A percentile compares a stretch with the other conserved stretches of the same genome.
phyloP scores from a whole-genome alignment of 495 filamentous ascomycete genomes.

The Penicillium manginii region DNA sequence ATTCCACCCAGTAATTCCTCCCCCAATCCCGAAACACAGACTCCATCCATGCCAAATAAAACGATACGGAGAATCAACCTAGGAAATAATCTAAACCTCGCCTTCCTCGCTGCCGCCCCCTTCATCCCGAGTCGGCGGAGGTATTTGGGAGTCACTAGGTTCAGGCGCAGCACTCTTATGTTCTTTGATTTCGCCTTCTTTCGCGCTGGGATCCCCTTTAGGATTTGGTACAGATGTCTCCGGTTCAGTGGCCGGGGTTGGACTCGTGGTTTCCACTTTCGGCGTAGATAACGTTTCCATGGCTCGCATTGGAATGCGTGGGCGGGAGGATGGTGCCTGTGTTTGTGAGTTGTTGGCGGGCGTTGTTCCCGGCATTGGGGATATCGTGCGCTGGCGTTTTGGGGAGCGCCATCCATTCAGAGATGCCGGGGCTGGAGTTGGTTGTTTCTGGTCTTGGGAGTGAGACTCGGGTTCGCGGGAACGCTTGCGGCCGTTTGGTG shows the following conservation, averaged over 20 bases:
- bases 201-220: slow-evolving; percentile 20
- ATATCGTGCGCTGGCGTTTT: slow-evolving; percentile 45
- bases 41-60: slow-evolving; percentile 2
- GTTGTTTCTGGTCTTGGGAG: slow-evolving; percentile 11
- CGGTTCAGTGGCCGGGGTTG: neutral
- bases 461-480: slow-evolving; percentile 47
- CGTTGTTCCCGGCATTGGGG: slow-evolving; percentile 19
- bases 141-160: neutral
- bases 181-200: slow-evolving; percentile 18
- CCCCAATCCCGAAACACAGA: neutral
- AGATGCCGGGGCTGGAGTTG: slow-evolving; percentile 13
- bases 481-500: slow-evolving; percentile 43
- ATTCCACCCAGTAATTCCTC: slow-evolving; percentile 1
- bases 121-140: slow-evolving; percentile 24
- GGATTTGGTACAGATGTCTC: neutral
- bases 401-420: slow-evolving; percentile 40
- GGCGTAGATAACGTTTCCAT: slow-evolving; percentile 1
- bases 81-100: slow-evolving; percentile 33
- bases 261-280: neutral
- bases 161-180: neutral
- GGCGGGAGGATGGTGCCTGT: slow-evolving; percentile 9
- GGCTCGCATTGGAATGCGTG: slow-evolving; percentile 28
- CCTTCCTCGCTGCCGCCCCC: slow-evolving; percentile 49
- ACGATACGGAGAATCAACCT: neutral
- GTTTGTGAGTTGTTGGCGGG: slow-evolving; percentile 2